Evolutionary conservation across 495 filamentous ascomycete genomes (phyloP).

Genomic region (Talaromyces nanjingensis): DNA sequence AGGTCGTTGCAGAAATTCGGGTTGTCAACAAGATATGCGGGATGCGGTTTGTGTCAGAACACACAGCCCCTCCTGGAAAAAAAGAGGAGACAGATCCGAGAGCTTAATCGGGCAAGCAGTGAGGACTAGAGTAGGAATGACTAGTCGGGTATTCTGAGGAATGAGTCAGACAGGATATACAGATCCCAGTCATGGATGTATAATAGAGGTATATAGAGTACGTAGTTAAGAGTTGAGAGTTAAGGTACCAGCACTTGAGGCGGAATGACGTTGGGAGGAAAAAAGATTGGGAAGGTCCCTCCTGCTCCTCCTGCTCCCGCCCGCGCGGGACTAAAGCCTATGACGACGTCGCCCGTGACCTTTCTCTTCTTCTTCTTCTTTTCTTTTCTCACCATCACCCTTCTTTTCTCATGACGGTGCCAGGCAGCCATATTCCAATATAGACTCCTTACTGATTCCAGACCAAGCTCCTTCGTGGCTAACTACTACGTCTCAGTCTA

Average conservation of each 20-base stretch:
- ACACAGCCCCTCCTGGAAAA: background rate
- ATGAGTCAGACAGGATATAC: background rate
- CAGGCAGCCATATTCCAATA: background rate
- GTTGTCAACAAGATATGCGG: background rate
- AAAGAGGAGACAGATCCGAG: background rate
- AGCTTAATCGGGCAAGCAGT: background rate
- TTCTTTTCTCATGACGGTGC: background rate
- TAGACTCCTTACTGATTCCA: background rate
- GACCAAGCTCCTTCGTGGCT: background rate
- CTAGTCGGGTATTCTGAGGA: background rate
- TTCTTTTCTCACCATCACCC: background rate
- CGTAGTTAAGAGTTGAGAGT: background rate
- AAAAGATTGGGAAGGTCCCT: background rate
- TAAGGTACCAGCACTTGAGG: background rate
- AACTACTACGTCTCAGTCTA: background rate
- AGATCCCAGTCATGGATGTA: background rate
- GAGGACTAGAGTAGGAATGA: background rate
- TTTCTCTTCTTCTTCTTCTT: background rate
- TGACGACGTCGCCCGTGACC: background rate
- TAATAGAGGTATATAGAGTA: background rate
- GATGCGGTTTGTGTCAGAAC: background rate
- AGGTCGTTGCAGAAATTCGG: background rate
- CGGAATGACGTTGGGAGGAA: background rate
- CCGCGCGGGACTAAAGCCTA: background rate
- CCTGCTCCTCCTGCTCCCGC: background rate